Evolutionary conservation across 2,329 filamentous ascomycete genomes (phyloP), one percentile per base, ranked within the genome.

Genomic region (Fulvia fulva): DNA sequence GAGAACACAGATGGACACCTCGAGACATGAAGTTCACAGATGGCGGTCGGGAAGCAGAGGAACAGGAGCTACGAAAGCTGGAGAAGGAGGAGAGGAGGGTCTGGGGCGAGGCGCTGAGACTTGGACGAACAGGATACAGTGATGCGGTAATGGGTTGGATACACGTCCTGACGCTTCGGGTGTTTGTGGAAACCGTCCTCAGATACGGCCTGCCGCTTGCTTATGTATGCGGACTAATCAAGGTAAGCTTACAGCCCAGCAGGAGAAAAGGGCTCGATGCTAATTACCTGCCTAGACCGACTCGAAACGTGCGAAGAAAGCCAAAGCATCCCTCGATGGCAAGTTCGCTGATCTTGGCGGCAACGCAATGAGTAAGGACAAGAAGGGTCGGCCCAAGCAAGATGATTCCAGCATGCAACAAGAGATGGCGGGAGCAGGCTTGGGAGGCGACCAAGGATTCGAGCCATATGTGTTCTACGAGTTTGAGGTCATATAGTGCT

Each of bases 101-200:
- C 2, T 96, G 91, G 86, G 91, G 91, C 11, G 93, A 99, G 77
- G 91, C 92, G 2, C 75, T 99, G 70, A 84, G 91, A 64, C 81
- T 97, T 68, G 90, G 88, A 14, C 82, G 92, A 62, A 96, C 91
- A n/a, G 91, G 91, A 16, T 99, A 94, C 85, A 93, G 91, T 71
- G 94, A 99, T 77, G 88, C 88, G 62, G 91, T 96, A 65, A 96
- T 96, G 90, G 88, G 93, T 55, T 96, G 92, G 91, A 83, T 96
- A 51, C 94, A 99, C 72, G 89, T 96, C 26, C 80, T 97, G 70
- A 89, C 92, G 6, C 77, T 99, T 68, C 82, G 94, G 55, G 92
- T 97, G 21, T 99, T 97, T 75, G 94, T 99, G 21, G 94, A 99
- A 81, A 96, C 92, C 5, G 94, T 99, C n/a, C 79, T 99, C 71